Evolutionary conservation across 345 rosid species (phyloP), one percentile per base, ranked within the genome.

Genomic region (Garcia nutans): DNA sequence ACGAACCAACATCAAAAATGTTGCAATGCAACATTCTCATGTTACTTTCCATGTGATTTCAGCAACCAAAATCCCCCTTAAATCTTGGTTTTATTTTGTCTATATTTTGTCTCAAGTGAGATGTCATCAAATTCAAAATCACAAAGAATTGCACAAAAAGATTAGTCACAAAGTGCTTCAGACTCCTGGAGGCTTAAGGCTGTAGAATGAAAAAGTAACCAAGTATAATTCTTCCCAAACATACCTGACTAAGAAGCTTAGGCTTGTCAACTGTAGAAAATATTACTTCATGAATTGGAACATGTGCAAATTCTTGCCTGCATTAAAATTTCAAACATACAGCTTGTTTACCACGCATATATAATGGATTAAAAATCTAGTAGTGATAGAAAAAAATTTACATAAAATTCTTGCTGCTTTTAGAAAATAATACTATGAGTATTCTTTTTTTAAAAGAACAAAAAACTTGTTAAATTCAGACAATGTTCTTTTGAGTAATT

Each of bases 201-300:
- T 22, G 52, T 17, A 16, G 15, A 75, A 75, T 15, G 28, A 16
- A 44, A 33, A 54, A 13, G 22, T 16, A 65, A 37, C 23, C 23
- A 24, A 63, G 23, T 49, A 70, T 44, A 22, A 65, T 37, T 62
- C 41, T 41, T 20, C 58, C 66, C 50, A 79, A 58, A 59, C 52
- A 62, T 81, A 89, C 97, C 92, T 89, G 89, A 82, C 93, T 88
- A 76, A 89, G 92, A 83, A 89, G 86, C 86, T 91, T 91, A 49
- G 92, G 93, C 78, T 84, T 89, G 84, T 91, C 93, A 68, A 83
- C 71, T 2, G 92, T 85, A 71, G 91, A 91, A 86, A 91, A 89
- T 76, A 87, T 85, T 57, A 91, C 90, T 87, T 91, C 93, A 71
- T 91, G 93, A 71, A 85, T 78, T 44, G 86, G 89, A 65, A 84